A percentile compares a stretch with the other conserved stretches of the same genome.
These are phyloP conservation scores for Aspergillus caelatus DNA, from an alignment of 2,329 filamentous ascomycete genomes.

Conservation along the genomic window DNA sequence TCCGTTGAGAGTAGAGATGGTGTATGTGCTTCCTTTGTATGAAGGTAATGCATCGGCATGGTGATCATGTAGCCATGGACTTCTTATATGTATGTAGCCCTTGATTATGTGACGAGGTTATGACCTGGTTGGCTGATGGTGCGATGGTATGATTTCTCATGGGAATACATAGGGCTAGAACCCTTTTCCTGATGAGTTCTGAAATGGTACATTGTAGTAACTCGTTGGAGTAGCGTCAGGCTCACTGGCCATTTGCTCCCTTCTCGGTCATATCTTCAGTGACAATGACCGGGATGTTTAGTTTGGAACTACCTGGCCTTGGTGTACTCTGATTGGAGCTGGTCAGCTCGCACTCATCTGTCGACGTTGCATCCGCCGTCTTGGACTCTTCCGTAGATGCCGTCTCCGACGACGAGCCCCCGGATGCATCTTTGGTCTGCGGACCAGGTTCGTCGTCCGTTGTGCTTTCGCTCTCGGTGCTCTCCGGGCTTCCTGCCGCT, in stretches of 20 bases:
- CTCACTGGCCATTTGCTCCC: background rate
- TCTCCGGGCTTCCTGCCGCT: slow-evolving; percentile 25
- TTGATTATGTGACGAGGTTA: background rate
- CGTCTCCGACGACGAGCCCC: background rate
- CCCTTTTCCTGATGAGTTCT: background rate
- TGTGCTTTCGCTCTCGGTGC: slow-evolving; percentile 28
- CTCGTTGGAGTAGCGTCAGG: background rate
- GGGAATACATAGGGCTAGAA: too few relatives aligned
- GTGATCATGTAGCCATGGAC: background rate
- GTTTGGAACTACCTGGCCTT: slow-evolving; percentile 4
- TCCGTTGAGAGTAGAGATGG: background rate
- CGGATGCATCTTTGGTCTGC: background rate
- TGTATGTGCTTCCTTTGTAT: background rate
- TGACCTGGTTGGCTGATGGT: background rate
- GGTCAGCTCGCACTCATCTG: background rate
- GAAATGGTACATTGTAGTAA: background rate
- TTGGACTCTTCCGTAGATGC: background rate
- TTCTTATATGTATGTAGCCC: background rate
- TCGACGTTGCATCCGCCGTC: background rate
- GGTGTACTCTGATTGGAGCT: background rate
- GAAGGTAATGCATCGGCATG: background rate
- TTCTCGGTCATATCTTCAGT: slow-evolving; percentile 17
- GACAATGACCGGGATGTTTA: slow-evolving; percentile 24
- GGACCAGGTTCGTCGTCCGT: slow-evolving; percentile 12
- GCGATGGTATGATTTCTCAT: background rate